Evolutionary conservation across 1,139 yeast genomes (phyloP), one percentile per base, ranked within the genome.

Genomic region (Hemisphaericaspora lyxosophila): DNA sequence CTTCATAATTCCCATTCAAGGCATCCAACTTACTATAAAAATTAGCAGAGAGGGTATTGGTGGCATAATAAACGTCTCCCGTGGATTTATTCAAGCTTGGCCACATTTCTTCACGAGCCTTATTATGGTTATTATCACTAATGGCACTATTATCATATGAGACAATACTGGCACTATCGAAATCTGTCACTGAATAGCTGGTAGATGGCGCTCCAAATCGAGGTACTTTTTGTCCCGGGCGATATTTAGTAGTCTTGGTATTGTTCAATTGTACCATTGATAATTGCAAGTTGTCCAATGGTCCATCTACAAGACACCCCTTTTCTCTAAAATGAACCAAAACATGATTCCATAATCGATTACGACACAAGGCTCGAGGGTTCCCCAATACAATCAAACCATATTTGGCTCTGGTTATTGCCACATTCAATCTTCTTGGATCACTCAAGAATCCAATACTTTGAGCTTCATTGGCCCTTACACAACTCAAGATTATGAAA

Each of bases 221-320:
- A 8, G 31, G 29, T 19, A 19, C 25, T 19, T 33, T 31, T 23
- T 18, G 20, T 8, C 30, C 27, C 16, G 9, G 24, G 7, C 33
- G 26, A 20, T 29, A 8, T 19, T 31, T 35, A 2, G 31, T 19
- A 16, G 38, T 31, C n/a, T n/a, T n/a, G 17, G 42, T 34, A 31
- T 42, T 45, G 32, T 53, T 50, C 47, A 85, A 66, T 48, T 79
- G 89, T 18, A 86, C 82, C 53, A 80, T 73, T 41, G 87, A 82
- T 33, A 85, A 67, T 55, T 85, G 94, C 46, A 90, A 70, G 51
- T 82, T 85, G 44, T 85, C 92, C 49, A 90, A 69, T 2, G 89
- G 80, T n/a, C 97, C 97, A 59, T 90, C 97, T 23, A 90, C 97
- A 35, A 90, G 70, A 60, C 94, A 85, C 2, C 95, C 95, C 46